A percentile compares a stretch with the other conserved stretches of the same genome.
Evolutionary conservation across 2,329 filamentous ascomycete species (phyloP).

Genomic region (Fusarium pseudocircinatum): DNA sequence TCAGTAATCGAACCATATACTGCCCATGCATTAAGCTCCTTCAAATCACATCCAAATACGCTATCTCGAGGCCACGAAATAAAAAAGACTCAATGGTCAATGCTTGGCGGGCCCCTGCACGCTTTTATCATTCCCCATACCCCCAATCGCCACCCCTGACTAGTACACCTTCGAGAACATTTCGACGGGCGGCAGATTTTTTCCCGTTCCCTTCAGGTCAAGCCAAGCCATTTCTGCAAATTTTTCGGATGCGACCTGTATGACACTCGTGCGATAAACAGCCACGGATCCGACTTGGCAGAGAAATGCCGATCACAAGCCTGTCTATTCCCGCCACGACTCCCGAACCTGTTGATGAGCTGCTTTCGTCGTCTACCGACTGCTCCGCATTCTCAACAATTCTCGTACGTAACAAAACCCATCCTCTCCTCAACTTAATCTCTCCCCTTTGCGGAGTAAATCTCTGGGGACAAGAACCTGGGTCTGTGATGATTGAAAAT

Average conservation of each 20-base stretch:
- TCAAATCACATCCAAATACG: not conserved
- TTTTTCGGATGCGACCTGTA: slow-evolving; percentile 8
- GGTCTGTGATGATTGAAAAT: not conserved
- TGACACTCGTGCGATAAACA: slow-evolving; percentile 18
- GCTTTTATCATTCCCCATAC: slow-evolving; percentile 12
- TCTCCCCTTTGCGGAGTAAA: slow-evolving; percentile 35
- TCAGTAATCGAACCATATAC: slow-evolving; percentile 13
- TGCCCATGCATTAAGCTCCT: not conserved
- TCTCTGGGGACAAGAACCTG: slow-evolving; percentile 13
- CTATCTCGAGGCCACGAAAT: not conserved
- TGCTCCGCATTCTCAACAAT: slow-evolving; percentile 27
- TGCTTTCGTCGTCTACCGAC: not conserved
- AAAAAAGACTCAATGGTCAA: slow-evolving; percentile 24
- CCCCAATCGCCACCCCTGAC: slow-evolving; percentile 16
- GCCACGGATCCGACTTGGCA: slow-evolving; percentile 18
- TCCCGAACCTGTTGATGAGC: not conserved
- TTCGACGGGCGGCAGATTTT: slow-evolving; percentile 11
- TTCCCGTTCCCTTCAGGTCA: not conserved
- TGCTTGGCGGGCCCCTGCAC: slow-evolving; percentile 12
- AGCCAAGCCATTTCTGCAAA: slow-evolving; percentile 15
- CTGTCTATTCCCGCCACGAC: not conserved
- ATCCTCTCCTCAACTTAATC: slow-evolving; percentile 36
- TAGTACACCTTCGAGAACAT: slow-evolving; percentile 32
- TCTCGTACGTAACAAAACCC: slow-evolving; percentile 28
- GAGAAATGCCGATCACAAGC: not conserved